Evolutionary conservation across 2,329 filamentous ascomycete genomes (phyloP).

Genomic region (Plenodomus lindquistii): DNA sequence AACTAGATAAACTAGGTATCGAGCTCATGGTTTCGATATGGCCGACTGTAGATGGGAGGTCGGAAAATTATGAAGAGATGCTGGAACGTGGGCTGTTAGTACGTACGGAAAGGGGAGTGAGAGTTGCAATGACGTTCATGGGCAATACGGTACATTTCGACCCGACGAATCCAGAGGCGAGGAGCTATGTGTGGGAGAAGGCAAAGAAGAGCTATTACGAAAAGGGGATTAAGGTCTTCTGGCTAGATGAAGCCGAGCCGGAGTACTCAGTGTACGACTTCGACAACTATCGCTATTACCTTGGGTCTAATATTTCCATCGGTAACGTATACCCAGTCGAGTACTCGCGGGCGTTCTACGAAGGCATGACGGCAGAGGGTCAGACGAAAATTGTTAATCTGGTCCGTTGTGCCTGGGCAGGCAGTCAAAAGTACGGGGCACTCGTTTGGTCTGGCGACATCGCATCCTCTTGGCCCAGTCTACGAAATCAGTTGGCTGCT

Average conservation of each 20-base stretch:
- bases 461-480: conserved; percentile 63
- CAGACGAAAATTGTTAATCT: conserved; percentile 64
- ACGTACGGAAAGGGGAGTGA: conserved; percentile 62
- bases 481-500: conserved; percentile 64
- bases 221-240: conserved; percentile 67
- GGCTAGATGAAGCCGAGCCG: conserved; percentile 71
- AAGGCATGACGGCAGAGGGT: conserved; percentile 58
- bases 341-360: conserved; percentile 64
- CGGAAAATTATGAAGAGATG: conserved; percentile 66
- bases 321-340: conserved; percentile 65
- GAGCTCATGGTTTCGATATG: conserved; percentile 73
- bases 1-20: conserved; percentile 61
- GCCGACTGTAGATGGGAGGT: conserved; percentile 65
- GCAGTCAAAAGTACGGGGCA: conserved; percentile 66
- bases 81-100: conserved; percentile 64
- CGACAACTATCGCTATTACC: conserved; percentile 66
- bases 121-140: conserved; percentile 62
- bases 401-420: conserved; percentile 60
- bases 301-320: conserved; percentile 57
- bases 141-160: conserved; percentile 66
- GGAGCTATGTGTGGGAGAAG: conserved; percentile 63
- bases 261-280: conserved; percentile 69
- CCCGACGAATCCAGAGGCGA: conserved; percentile 63
- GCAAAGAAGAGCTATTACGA: conserved; percentile 64
- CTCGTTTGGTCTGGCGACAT: conserved; percentile 71